Evolutionary conservation across 768 basidiomycete species (phyloP).

Genomic region (Termitomyces sp.): DNA sequence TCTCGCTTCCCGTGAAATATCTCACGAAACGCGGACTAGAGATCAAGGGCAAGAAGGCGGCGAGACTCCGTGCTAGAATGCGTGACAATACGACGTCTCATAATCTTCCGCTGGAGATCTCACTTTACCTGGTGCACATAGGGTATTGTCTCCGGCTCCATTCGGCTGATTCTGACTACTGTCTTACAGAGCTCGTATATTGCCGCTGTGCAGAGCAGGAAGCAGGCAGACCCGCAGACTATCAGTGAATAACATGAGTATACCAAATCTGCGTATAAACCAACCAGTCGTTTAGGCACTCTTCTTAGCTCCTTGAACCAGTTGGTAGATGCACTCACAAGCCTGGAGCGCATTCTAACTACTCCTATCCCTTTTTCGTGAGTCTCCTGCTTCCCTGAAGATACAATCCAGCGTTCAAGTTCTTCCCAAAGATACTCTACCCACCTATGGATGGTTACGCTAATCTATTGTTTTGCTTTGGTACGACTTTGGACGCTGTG

Average conservation of each 20-base stretch:
- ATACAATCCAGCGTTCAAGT: not conserved
- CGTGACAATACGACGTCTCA: constrained; percentile 42
- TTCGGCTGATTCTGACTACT: not conserved
- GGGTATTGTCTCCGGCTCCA: not conserved
- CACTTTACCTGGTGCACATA: constrained; percentile 55
- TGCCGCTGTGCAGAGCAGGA: constrained; percentile 52
- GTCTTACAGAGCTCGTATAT: constrained; percentile 61
- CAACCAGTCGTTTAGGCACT: constrained; percentile 29
- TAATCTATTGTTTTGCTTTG: constrained; percentile 56
- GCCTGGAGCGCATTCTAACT: constrained; percentile 69
- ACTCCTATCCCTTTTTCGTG: constrained; percentile 78
- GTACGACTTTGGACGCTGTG: constrained; percentile 29
- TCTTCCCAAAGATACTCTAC: constrained; percentile 48
- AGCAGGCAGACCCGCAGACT: constrained; percentile 56
- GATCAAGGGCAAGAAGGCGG: constrained; percentile 61
- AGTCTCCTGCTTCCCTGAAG: constrained; percentile 13
- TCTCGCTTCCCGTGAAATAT: constrained; percentile 51
- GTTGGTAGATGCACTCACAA: constrained; percentile 63
- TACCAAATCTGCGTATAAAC: not conserved
- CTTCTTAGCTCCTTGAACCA: constrained; percentile 47
- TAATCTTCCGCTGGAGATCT: constrained; percentile 68
- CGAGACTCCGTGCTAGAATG: constrained; percentile 48
- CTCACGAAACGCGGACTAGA: constrained; percentile 45
- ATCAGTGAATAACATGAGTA: constrained; percentile 38
- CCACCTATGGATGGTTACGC: constrained; percentile 65